A percentile compares a stretch with the other conserved stretches of the same genome.
Conservation (phyloP, 2,329 filamentous ascomycete genomes). For the Gaeumannomyces sp. region DNA sequence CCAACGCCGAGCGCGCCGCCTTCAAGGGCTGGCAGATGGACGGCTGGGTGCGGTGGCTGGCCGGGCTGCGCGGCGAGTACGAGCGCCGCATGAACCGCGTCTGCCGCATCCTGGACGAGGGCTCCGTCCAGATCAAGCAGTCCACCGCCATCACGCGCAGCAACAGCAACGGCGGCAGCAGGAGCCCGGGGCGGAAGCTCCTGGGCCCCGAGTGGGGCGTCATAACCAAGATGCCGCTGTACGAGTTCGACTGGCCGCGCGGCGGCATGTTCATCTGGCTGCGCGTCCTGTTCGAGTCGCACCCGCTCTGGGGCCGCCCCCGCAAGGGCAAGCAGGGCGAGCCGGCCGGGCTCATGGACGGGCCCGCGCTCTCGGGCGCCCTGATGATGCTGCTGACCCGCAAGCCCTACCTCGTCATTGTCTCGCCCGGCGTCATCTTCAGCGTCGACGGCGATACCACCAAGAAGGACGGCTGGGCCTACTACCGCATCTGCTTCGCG, state of each 20-base stretch:
- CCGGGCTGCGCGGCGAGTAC: constrained; percentile 75
- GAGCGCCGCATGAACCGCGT: constrained; percentile 78
- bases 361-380: constrained; percentile 52
- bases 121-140: constrained; percentile 59
- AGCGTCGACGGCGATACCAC: constrained; percentile 56
- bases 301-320: constrained; percentile 55
- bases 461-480: constrained; percentile 58
- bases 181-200: not conserved
- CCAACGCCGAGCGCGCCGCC: constrained; percentile 36
- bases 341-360: constrained; percentile 36
- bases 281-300: constrained; percentile 61
- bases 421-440: constrained; percentile 69
- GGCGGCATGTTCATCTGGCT: constrained; percentile 94
- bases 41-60: constrained; percentile 89
- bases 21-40: constrained; percentile 66
- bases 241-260: constrained; percentile 71
- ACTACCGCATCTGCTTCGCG: constrained; percentile 76
- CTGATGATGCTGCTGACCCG: constrained; percentile 67
- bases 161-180: constrained; percentile 6
- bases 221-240: constrained; percentile 67
- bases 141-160: constrained; percentile 38
- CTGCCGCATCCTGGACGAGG: constrained; percentile 65
- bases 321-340: constrained; percentile 17
- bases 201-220: constrained; percentile 59
- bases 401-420: constrained; percentile 63